A percentile compares a stretch with the other conserved stretches of the same genome.
phyloP scores from a whole-genome alignment of 2,329 filamentous ascomycete species.

The Septoria linicola region DNA sequence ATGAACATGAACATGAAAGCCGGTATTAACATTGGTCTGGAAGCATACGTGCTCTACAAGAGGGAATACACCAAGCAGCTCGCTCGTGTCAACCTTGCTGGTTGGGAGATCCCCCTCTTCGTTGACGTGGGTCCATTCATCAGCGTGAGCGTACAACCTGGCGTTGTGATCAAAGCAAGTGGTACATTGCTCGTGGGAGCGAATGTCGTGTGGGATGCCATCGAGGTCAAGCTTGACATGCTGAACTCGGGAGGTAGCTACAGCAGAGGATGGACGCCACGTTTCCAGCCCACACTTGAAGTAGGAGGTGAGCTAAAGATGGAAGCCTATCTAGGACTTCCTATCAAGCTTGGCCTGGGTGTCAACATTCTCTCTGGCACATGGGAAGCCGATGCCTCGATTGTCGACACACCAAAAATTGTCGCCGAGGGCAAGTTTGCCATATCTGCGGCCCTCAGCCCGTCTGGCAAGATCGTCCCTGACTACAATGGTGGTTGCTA shows the following conservation, averaged over 20 bases:
- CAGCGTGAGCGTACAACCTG: conserved; percentile 1
- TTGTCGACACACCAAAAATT: conserved; percentile 10
- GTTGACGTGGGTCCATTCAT: conserved; percentile 12
- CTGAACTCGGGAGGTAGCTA: conserved; percentile 3
- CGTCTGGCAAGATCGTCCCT: conserved; percentile 1
- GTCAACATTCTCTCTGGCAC: conserved; percentile 1
- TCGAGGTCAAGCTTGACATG: conserved; percentile 9
- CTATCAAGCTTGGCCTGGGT: conserved; percentile 13
- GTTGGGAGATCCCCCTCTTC: not conserved
- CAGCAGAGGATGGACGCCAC: not conserved
- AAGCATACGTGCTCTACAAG: not conserved
- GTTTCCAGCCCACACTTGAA: conserved; percentile 1
- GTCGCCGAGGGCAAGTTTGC: conserved; percentile 14
- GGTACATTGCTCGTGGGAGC: conserved; percentile 11
- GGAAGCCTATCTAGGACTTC: conserved; percentile 7
- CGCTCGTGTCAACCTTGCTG: not conserved
- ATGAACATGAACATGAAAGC: not conserved
- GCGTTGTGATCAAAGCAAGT: conserved; percentile 6
- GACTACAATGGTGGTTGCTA: conserved; percentile 18
- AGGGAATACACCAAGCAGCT: not conserved
- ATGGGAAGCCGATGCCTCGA: conserved; percentile 5
- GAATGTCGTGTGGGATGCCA: conserved; percentile 7
- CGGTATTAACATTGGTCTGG: not conserved
- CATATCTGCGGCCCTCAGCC: conserved; percentile 6
- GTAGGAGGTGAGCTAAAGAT: conserved; percentile 7